Base-by-base conservation (phyloP, 1,284 basidiomycete species). In the Boletus albobrunnescens region DNA sequence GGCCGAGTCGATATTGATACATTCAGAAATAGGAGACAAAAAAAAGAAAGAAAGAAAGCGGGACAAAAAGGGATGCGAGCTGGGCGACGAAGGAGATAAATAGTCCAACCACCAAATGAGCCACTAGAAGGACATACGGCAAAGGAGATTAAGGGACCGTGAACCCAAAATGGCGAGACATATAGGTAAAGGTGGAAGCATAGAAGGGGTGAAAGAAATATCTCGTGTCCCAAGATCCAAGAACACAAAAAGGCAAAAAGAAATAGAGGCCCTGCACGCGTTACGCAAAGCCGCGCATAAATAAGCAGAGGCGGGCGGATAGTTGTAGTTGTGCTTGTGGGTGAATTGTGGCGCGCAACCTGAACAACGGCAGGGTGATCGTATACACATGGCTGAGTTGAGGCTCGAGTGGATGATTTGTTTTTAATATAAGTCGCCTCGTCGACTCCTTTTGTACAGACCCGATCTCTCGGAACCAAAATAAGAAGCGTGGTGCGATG, bases 211-310 rank as follows among this genome's bases (percentile, higher is more conserved):
- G 27, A 38, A 40, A 23, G 33, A 50, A 57, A 61, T 66, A 62
- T 51, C 55, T 65, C 59, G 58, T 42, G 67, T 70, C 68, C 71
- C 65, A 72, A 64, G 66, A 73, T 68, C 68, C 72, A 73, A 73
- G 64, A 74, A 68, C 66, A 70, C 65, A 70, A 55, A 56, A 55
- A 59, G 47, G 53, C 41, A 56, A 40, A 31, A 16, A 40, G 16
- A 16, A 60, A 69, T 70, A 64, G 55, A 63, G 61, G 56, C 64
- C 65, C 63, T 59, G 58, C 52, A 52, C 57, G 56, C 54, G 54
- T 56, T 56, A 56, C 61, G 55, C 59, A 51, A 59, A 52, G 53
- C 36, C 54, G 56, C 62, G 61, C 61, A 74, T 75, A 76, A 74
- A 75, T 73, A 74, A 68, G 67, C 67, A 68, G 49, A 50, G 53